Evolutionary conservation across 2,329 filamentous ascomycete species (phyloP).

Genomic region (Capronia epimyces): DNA sequence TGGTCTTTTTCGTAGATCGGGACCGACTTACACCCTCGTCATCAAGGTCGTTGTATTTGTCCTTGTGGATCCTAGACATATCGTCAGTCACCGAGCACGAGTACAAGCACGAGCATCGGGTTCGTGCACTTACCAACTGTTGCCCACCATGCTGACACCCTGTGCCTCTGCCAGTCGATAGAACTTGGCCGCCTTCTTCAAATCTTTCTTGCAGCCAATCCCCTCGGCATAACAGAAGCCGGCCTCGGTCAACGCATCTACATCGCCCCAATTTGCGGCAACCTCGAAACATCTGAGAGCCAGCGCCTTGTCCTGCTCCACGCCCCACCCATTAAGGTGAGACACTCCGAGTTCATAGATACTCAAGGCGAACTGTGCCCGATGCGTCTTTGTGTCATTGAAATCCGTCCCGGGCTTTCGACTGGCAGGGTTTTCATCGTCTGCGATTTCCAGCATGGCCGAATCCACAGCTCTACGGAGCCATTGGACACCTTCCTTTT

Average conservation of each 20-base stretch:
- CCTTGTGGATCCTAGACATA: constrained; percentile 27
- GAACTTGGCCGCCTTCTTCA: constrained; percentile 87
- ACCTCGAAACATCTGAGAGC: constrained; percentile 94
- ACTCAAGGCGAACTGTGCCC: constrained; percentile 88
- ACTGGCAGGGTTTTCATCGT: constrained; percentile 59
- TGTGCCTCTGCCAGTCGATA: constrained; percentile 87
- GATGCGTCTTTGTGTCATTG: constrained; percentile 70
- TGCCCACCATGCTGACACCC: constrained; percentile 95
- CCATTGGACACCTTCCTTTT: constrained; percentile 85
- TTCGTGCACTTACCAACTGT: constrained; percentile 71
- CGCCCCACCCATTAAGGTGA: constrained; percentile 98
- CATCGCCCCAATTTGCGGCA: constrained; percentile 89
- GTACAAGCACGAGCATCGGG: neutral
- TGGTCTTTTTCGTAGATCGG: constrained; percentile 13
- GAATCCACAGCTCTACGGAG: constrained; percentile 83
- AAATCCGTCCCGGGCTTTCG: constrained; percentile 57
- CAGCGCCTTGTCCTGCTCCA: constrained; percentile 81
- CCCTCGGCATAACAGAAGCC: constrained; percentile 95
- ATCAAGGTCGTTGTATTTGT: constrained; percentile 27
- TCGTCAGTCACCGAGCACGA: constrained; percentile 8
- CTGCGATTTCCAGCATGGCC: constrained; percentile 74
- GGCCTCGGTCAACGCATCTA: constrained; percentile 86
- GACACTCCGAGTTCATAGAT: constrained; percentile 95
- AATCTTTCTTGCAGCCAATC: constrained; percentile 87
- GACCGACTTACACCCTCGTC: constrained; percentile 12